Conservation (phyloP, 345 rosid genomes). For the Murraya koenigii region DNA sequence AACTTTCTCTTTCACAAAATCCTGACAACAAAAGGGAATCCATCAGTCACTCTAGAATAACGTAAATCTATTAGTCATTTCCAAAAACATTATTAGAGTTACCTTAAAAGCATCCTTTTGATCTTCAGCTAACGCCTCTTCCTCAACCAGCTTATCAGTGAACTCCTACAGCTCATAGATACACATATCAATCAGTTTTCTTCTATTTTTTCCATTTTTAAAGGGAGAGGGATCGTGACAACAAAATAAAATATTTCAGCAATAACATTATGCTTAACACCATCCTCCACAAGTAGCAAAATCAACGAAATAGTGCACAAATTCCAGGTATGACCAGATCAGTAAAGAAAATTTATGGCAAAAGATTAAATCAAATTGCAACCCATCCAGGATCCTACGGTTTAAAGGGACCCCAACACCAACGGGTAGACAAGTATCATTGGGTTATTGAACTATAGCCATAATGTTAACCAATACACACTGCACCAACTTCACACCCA, state of each 20-base stretch:
- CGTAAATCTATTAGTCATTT: slow-evolving; percentile 5
- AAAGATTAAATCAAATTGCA: background rate
- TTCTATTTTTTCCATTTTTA: background rate
- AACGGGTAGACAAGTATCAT: background rate
- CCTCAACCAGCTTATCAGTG: slow-evolving; percentile 55
- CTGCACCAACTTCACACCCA: background rate
- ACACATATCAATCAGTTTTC: slow-evolving; percentile 3
- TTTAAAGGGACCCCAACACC: background rate
- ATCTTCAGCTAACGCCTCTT: slow-evolving; percentile 66
- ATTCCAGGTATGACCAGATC: background rate
- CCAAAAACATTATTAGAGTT: background rate
- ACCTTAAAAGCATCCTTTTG: slow-evolving; percentile 90
- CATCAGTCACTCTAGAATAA: background rate
- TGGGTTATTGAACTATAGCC: background rate
- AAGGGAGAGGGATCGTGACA: background rate
- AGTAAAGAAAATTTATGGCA: background rate
- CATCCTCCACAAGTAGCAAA: background rate
- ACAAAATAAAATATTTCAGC: background rate
- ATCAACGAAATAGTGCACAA: background rate
- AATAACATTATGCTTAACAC: background rate
- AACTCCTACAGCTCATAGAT: slow-evolving; percentile 55
- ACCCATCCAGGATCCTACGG: background rate
- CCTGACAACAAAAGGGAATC: slow-evolving; percentile 39
- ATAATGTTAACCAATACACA: background rate
- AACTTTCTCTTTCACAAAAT: slow-evolving; percentile 73